Evolutionary conservation across 257 asterid species (phyloP).

Genomic region (Solanum ahanhuiri): DNA sequence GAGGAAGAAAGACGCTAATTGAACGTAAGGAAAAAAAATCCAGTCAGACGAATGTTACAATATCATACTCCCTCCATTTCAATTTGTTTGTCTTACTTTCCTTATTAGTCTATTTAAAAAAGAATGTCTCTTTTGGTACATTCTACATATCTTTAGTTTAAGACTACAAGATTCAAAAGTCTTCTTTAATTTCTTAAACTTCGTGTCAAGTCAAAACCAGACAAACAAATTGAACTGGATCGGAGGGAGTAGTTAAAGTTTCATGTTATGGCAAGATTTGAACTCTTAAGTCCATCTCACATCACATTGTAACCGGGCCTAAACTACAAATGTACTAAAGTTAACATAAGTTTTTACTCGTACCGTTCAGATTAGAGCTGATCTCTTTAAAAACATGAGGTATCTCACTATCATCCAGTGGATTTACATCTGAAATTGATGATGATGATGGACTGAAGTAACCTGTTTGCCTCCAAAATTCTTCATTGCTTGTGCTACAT

Average conservation of each 20-base stretch:
- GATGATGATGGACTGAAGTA: slow-evolving; percentile 49
- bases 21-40: neutral
- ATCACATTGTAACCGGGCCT: neutral
- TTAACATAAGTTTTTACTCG: neutral
- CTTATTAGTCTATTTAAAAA: too few species aligned
- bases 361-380: slow-evolving; percentile 81
- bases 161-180: neutral
- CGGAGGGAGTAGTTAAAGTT: neutral
- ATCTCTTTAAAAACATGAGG: slow-evolving; percentile 68
- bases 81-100: too few species aligned
- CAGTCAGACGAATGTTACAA: neutral
- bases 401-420: slow-evolving; percentile 51
- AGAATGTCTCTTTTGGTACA: too few species aligned
- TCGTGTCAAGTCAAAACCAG: neutral
- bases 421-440: slow-evolving; percentile 48
- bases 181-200: neutral
- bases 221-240: neutral
- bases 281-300: neutral
- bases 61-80: neutral
- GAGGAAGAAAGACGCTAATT: neutral
- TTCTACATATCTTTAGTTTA: neutral
- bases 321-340: neutral
- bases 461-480: slow-evolving; percentile 57
- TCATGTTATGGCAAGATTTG: neutral
- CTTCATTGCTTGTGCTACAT: slow-evolving; percentile 71